Percentiles rank a stretch among this genome's conserved stretches.
phyloP scores from a whole-genome alignment of 2,329 filamentous ascomycete genomes.

The Diaporthe eres region DNA sequence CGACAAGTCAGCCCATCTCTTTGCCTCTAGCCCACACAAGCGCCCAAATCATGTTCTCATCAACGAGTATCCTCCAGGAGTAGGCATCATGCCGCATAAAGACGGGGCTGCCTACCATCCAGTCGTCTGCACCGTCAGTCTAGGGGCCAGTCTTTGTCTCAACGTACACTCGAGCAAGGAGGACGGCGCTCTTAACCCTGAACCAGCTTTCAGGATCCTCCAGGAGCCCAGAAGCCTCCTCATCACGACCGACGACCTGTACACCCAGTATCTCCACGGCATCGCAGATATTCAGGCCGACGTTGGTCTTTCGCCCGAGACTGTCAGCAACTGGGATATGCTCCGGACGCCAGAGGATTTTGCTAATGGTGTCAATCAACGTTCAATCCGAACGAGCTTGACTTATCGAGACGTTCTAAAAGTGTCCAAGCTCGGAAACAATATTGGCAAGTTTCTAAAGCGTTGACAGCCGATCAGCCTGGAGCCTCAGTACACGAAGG shows the following conservation, averaged over 20 bases:
- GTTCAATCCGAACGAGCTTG: conserved; percentile 77
- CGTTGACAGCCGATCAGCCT: conserved; percentile 54
- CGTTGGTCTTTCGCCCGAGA: conserved; percentile 70
- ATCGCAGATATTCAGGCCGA: conserved; percentile 79
- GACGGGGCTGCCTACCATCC: conserved; percentile 90
- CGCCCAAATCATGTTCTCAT: conserved; percentile 92
- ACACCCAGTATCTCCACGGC: conserved; percentile 80
- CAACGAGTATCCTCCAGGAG: conserved; percentile 89
- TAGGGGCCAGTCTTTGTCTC: conserved; percentile 83
- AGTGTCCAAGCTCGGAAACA: conserved; percentile 80
- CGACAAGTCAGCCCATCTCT: conserved; percentile 54
- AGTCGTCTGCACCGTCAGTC: conserved; percentile 90
- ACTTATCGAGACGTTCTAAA: conserved; percentile 90
- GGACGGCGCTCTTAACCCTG: conserved; percentile 68
- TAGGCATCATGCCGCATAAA: conserved; percentile 98
- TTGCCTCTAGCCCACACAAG: conserved; percentile 77
- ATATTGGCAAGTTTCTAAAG: conserved; percentile 68
- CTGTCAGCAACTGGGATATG: conserved; percentile 80
- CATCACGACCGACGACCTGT: conserved; percentile 78
- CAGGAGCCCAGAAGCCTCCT: conserved; percentile 89
- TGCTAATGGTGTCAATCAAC: conserved; percentile 66
- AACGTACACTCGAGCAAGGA: conserved; percentile 78
- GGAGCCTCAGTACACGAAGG: conserved; percentile 71
- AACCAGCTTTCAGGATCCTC: conserved; percentile 72
- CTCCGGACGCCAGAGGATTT: conserved; percentile 66